Conservation (phyloP, 371 early-diverging fungal species). For the Syncephalastrum monosporum region DNA sequence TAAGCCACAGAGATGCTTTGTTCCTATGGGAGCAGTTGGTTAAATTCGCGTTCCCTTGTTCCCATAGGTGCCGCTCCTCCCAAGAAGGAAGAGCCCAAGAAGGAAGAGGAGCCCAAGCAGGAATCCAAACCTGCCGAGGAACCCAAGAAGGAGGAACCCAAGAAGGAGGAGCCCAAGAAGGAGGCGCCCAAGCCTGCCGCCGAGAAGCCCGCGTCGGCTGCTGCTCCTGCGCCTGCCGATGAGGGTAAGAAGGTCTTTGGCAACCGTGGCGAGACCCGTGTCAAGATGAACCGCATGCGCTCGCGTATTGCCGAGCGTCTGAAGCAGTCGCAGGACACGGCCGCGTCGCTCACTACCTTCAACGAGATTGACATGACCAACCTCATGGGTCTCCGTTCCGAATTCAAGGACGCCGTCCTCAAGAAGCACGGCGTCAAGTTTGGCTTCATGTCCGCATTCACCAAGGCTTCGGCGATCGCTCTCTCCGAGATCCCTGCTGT, state of each 20-base stretch:
- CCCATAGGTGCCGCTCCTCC: slow-evolving; percentile 36
- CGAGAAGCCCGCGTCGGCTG: slow-evolving; percentile 20
- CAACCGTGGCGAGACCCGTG: slow-evolving; percentile 65
- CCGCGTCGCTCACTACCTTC: slow-evolving; percentile 97
- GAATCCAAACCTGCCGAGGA: slow-evolving; percentile 29
- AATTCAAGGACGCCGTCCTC: slow-evolving; percentile 91
- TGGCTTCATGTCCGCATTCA: slow-evolving; percentile 97
- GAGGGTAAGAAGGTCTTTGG: slow-evolving; percentile 30
- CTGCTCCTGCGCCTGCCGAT: slow-evolving; percentile 19
- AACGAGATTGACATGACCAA: slow-evolving; percentile 98
- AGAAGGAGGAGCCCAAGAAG: slow-evolving; percentile 44
- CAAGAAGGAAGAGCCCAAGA: slow-evolving; percentile 43
- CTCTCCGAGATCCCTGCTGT: slow-evolving; percentile 89
- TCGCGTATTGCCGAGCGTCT: slow-evolving; percentile 89
- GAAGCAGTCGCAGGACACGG: slow-evolving; percentile 95
- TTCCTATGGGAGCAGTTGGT: too few species aligned
- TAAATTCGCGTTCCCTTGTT: too few species aligned
- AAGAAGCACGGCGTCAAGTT: slow-evolving; percentile 96
- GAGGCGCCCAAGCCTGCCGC: slow-evolving; percentile 27
- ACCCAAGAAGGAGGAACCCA: slow-evolving; percentile 14
- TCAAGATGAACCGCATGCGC: slow-evolving; percentile 98
- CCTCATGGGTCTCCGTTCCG: slow-evolving; percentile 84
- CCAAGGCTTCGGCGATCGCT: slow-evolving; percentile 86
- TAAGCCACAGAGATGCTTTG: slow-evolving; percentile 11
- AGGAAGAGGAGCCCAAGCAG: slow-evolving; percentile 39